Percentiles rank a stretch among this genome's conserved stretches.
Evolutionary conservation across 139 green algal species (phyloP).

Genomic region (Chlorella ohadii): DNA sequence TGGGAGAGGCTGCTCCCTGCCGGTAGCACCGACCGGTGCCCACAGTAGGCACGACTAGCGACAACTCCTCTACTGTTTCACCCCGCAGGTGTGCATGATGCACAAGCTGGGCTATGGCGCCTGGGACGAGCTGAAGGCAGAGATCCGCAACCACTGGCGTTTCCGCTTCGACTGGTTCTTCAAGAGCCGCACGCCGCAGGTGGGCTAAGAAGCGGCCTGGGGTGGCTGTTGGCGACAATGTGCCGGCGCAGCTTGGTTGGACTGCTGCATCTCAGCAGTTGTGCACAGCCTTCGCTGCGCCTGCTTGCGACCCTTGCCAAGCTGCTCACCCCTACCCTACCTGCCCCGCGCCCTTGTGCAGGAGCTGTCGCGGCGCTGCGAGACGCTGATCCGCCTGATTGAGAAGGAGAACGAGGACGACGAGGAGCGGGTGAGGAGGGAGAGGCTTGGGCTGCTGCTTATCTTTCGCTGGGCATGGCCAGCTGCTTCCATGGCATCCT

Average conservation of each 20-base stretch:
- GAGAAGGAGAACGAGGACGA: slow-evolving; percentile 92
- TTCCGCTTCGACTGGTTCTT: slow-evolving; percentile 99
- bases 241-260: no score
- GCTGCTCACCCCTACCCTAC: neutral
- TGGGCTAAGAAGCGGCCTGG: neutral
- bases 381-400: slow-evolving; percentile 98
- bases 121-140: slow-evolving; percentile 98
- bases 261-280: no score
- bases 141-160: slow-evolving; percentile 90
- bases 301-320: no score
- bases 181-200: slow-evolving; percentile 92
- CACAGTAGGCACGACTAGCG: no score
- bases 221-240: neutral
- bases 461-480: no score
- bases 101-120: slow-evolving; percentile 96
- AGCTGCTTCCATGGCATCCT: no score
- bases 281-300: no score
- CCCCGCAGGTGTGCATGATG: slow-evolving; percentile 86
- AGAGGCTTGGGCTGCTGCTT: no score
- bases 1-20: neutral
- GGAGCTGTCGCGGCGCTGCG: slow-evolving; percentile 84
- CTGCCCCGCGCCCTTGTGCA: slow-evolving; percentile 35
- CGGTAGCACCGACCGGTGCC: no score
- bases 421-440: slow-evolving; percentile 30
- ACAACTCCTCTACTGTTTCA: neutral